Percentiles rank a stretch among this genome's conserved stretches.
phyloP scores from a whole-genome alignment of 2,329 filamentous ascomycete genomes.

The Gaeumannomyces tritici region DNA sequence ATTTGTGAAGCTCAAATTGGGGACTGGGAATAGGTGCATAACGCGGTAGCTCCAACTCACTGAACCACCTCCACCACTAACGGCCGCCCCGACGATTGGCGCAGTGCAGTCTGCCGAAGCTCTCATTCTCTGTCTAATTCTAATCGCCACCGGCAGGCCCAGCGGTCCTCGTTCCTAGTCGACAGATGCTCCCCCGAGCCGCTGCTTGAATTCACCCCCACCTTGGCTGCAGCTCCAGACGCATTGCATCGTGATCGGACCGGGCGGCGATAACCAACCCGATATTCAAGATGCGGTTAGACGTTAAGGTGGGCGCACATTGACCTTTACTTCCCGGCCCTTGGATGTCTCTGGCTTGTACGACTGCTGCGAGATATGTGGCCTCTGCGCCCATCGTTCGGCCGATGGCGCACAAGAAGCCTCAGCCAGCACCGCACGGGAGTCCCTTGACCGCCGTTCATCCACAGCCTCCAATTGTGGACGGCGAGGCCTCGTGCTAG shows the following conservation, averaged over 20 bases:
- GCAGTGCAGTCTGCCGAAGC: not conserved
- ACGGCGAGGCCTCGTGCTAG: not conserved
- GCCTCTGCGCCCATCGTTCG: not conserved
- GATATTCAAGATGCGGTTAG: slow-evolving; percentile 5
- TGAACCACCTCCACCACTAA: not conserved
- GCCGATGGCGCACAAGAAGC: not conserved
- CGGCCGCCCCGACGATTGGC: not conserved
- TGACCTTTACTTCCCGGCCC: not conserved
- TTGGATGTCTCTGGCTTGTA: slow-evolving; percentile 1
- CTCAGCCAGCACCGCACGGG: not conserved
- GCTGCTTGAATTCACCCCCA: slow-evolving; percentile 1
- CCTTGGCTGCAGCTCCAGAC: not conserved
- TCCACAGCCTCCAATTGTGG: not conserved
- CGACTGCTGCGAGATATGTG: slow-evolving; percentile 1
- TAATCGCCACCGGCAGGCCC: not conserved
- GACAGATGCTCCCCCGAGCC: not conserved
- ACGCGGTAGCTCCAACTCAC: slow-evolving; percentile 9
- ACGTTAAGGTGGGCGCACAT: slow-evolving; percentile 4
- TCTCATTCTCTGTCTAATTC: not conserved
- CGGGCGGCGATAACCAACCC: not conserved
- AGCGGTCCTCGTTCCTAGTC: not conserved
- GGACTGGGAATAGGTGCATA: not conserved
- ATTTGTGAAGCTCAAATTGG: slow-evolving; percentile 5
- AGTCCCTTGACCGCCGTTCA: not conserved
- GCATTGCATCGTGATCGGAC: not conserved